Evolutionary conservation across 352 stramenopile species (phyloP), one percentile per base, ranked within the genome.

Genomic region (Plasmopara halstedii): DNA sequence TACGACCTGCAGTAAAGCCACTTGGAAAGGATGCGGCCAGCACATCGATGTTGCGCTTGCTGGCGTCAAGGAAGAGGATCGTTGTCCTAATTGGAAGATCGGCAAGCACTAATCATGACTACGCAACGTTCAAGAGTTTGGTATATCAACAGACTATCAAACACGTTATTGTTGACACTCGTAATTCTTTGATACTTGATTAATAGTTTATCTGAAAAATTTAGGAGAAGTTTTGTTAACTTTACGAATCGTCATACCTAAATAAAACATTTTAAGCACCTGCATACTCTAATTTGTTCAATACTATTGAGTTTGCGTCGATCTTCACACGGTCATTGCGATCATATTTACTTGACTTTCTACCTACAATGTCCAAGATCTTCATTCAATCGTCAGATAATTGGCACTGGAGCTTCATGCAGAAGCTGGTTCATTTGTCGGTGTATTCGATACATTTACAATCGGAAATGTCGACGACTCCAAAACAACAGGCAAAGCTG

Each of bases 1-100:
- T 46, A 14, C 60, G 9, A 79, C 58, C 14, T 84, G 72, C 57
- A 57, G 79, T 34, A 82, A 84, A 53, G 38, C 72, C 14, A 84
- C 69, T 33, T 84, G 72, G 72, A 70, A 64, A 36, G 72, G 72
- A 36, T 81, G 72, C 55, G 72, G 69, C 22, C 53, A 67, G 53
- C 72, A 84, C 50, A 77, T 84, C 21, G 72, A 81, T 17, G 64
- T 39, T 26, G 72, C 72, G 34, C 61, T 84, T 18, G 52, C 31
- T 29, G 71, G 62, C 22, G 70, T 82, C 15, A 53, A 62, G 21
- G 62, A 67, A 36, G 52, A 61, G 8, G 61, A 82, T 40, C 70
- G 70, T 40, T 79, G 70, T 51, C 64, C 67, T 6, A 54, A 57
- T 25, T 82, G 70, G 70, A 79, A 78, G 58, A 64, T 50, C 25